Conservation (phyloP, 345 rosid species). For the Draba incana region DNA sequence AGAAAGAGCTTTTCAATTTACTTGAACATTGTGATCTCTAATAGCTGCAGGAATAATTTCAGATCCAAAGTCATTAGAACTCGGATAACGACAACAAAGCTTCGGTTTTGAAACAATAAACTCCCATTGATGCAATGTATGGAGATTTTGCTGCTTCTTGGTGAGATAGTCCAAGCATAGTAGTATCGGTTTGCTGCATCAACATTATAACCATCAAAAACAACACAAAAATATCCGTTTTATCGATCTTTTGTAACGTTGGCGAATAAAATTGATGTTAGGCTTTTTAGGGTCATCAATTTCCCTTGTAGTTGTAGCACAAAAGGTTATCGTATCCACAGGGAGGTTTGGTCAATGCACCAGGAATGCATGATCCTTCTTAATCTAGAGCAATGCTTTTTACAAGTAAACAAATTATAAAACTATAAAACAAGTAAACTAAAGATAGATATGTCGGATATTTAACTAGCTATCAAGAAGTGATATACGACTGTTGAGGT, state of each 20-base stretch:
- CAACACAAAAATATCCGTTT: background rate
- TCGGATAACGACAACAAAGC: conserved; percentile 71
- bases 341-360: too few species aligned
- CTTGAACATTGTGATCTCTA: conserved; percentile 76
- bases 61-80: conserved; percentile 90
- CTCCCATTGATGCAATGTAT: conserved; percentile 95
- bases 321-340: too few species aligned
- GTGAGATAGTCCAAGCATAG: conserved; percentile 62
- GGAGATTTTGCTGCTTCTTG: conserved; percentile 68
- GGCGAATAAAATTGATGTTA: too few species aligned
- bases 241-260: background rate
- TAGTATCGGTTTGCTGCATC: conserved; percentile 76
- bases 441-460: too few species aligned
- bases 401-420: too few species aligned
- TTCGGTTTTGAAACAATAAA: conserved; percentile 79
- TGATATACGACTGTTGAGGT: too few species aligned
- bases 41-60: conserved; percentile 94
- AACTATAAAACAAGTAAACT: too few species aligned
- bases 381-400: too few species aligned
- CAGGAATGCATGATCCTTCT: too few species aligned
- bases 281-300: too few species aligned
- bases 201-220: conserved; percentile 10
- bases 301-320: too few species aligned
- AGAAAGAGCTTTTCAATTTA: conserved; percentile 42
- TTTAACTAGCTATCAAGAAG: too few species aligned